phyloP scores from a whole-genome alignment of 352 stramenopile genomes.

The Pythium brassicae region DNA sequence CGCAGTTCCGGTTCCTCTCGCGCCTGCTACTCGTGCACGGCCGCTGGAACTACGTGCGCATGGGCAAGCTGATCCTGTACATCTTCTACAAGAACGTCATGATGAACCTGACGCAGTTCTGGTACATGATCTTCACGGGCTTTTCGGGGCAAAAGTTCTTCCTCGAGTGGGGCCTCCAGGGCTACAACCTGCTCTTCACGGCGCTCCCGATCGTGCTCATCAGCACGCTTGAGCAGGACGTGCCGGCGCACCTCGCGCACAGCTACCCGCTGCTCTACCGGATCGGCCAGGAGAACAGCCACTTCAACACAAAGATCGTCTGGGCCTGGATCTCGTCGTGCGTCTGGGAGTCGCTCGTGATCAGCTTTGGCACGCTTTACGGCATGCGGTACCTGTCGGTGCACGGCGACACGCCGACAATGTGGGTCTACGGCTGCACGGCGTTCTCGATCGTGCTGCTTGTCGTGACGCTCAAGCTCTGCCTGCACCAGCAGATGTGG shows the following conservation, averaged over 20 bases:
- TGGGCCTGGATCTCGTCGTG: slow-evolving; percentile 81
- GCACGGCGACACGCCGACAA: slow-evolving; percentile 84
- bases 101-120: slow-evolving; percentile 94
- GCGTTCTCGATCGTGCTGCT: slow-evolving; percentile 94
- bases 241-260: slow-evolving; percentile 59
- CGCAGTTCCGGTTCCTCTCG: slow-evolving; percentile 91
- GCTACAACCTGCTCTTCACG: slow-evolving; percentile 88
- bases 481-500: slow-evolving; percentile 84
- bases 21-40: slow-evolving; percentile 91
- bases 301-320: slow-evolving; percentile 85
- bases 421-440: slow-evolving; percentile 93
- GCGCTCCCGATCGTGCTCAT: slow-evolving; percentile 81
- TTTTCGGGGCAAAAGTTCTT: slow-evolving; percentile 88
- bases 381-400: slow-evolving; percentile 75
- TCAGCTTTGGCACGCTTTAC: slow-evolving; percentile 80
- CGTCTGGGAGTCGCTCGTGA: slow-evolving; percentile 80
- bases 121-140: slow-evolving; percentile 90
- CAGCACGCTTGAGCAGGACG: slow-evolving; percentile 83
- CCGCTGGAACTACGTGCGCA: slow-evolving; percentile 92
- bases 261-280: slow-evolving; percentile 80
- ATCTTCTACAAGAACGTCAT: slow-evolving; percentile 97
- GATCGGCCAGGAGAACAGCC: slow-evolving; percentile 77
- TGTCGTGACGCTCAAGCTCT: slow-evolving; percentile 94
- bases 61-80: slow-evolving; percentile 91
- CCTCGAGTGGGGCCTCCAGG: slow-evolving; percentile 81